Base-by-base conservation (phyloP, 169 alveolate species). In the Amoebophrya sp. region DNA sequence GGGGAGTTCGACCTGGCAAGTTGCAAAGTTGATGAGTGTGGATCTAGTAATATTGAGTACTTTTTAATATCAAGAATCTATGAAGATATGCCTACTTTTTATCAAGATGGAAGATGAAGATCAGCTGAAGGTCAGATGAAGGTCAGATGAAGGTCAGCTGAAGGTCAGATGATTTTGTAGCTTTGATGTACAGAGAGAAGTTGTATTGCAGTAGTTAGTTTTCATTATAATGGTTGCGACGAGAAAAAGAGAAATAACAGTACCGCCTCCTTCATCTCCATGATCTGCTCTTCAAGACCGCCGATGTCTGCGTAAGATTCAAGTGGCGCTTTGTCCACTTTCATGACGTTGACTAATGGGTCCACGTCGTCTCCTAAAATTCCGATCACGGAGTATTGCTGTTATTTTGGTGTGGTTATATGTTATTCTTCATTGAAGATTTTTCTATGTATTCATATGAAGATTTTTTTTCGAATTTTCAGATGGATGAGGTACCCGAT, bases 221-320 rank as follows among this genome's bases (percentile, higher is more conserved):
- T n/a, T n/a, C n/a, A n/a, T n/a, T n/a, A n/a, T n/a, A n/a, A n/a
- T n/a, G n/a, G n/a, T n/a, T n/a, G n/a, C n/a, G n/a, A n/a, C n/a
- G n/a, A n/a, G n/a, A n/a, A n/a, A n/a, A n/a, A 53, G n/a, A n/a
- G n/a, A n/a, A n/a, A n/a, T n/a, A n/a, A n/a, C n/a, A 14, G 53
- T 34, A 54, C 34, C 6, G 53, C 93, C 92, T 92, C 94, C 90
- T 92, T 92, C 90, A 92, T 92, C 83, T 92, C 96, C 94, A 98
- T 97, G 89, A 99, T 98, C 95, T 99, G 99, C 53, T 97, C 97
- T 93, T 99, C 99, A 40, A 99, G 96, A 0, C 99, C 99, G 41
- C 99, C 99, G 89, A 99, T 98, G 94, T 99, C 99, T 33, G 99
- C 99, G 95, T 98, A 99, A 10, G 99, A 96, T 94, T 99, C 99